Percentiles rank a stretch among this genome's conserved stretches.
Conservation (phyloP, 495 filamentous ascomycete species). For the Neurospora pannonica region DNA sequence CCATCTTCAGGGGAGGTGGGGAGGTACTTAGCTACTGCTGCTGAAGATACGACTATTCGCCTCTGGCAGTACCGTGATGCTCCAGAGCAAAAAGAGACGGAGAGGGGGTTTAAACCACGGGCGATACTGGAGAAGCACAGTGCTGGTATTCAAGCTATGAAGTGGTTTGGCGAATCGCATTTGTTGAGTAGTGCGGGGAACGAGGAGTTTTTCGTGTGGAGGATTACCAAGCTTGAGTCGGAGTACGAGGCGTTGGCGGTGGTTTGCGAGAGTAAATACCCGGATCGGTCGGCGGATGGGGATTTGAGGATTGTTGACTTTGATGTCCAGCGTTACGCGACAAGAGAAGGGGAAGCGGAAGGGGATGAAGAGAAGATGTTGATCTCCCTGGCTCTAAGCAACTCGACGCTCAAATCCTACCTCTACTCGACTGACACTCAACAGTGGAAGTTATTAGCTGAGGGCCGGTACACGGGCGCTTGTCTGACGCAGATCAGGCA, state of each 20-base stretch:
- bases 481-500: slow-evolving; percentile 65
- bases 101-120: slow-evolving; percentile 35
- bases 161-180: slow-evolving; percentile 59
- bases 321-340: slow-evolving; percentile 25
- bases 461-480: slow-evolving; percentile 60
- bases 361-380: slow-evolving; percentile 36
- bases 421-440: slow-evolving; percentile 36
- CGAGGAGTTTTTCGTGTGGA: slow-evolving; percentile 87
- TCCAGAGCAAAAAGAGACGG: background rate
- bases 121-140: slow-evolving; percentile 64
- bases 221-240: slow-evolving; percentile 41
- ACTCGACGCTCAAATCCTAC: slow-evolving; percentile 66
- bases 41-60: slow-evolving; percentile 80
- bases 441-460: slow-evolving; percentile 46
- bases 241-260: slow-evolving; percentile 46
- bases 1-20: background rate
- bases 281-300: slow-evolving; percentile 45
- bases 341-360: slow-evolving; percentile 10
- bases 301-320: slow-evolving; percentile 79
- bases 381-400: slow-evolving; percentile 63
- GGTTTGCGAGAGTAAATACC: slow-evolving; percentile 52
- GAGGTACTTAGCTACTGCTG: slow-evolving; percentile 63
- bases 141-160: slow-evolving; percentile 73
- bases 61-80: slow-evolving; percentile 42
- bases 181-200: slow-evolving; percentile 78